These are phyloP conservation scores for Acanthamoeba castellanii DNA, from an alignment of 208 protist genomes.

Conservation along the genomic window DNA sequence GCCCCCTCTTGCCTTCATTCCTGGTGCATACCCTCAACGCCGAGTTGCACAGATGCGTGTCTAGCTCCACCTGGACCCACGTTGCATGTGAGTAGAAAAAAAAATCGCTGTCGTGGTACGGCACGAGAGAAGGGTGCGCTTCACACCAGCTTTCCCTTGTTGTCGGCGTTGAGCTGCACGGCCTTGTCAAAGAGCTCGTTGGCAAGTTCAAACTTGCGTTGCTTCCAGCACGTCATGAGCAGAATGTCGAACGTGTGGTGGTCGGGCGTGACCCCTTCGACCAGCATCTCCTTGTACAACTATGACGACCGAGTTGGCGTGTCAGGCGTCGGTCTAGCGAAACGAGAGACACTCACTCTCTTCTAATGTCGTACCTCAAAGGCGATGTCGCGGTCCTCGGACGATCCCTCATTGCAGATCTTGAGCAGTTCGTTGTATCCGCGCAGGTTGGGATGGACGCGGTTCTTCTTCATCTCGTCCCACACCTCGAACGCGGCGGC, in stretches of 20 bases:
- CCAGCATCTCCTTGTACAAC: slow-evolving; percentile 69
- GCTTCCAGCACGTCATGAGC: slow-evolving; percentile 53
- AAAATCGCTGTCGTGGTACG: background rate
- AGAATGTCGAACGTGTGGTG: slow-evolving; percentile 69
- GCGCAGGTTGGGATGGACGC: background rate
- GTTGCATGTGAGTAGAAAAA: too few species aligned
- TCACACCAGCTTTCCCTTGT: background rate
- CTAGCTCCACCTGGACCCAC: background rate
- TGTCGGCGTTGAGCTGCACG: background rate
- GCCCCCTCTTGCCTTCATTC: background rate
- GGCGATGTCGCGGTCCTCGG: slow-evolving; percentile 7
- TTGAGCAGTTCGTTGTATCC: slow-evolving; percentile 64
- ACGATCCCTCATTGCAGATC: slow-evolving; percentile 17
- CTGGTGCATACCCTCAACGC: slow-evolving; percentile 59
- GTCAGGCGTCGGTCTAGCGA: background rate
- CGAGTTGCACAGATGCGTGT: slow-evolving; percentile 72
- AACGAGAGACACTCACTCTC: background rate
- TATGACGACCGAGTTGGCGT: background rate
- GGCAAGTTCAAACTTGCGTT: background rate
- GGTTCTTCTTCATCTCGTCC: slow-evolving; percentile 64
- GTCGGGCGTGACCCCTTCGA: slow-evolving; percentile 36
- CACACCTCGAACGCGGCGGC: slow-evolving; percentile 55
- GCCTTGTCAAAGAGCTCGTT: slow-evolving; percentile 65
- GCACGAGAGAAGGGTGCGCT: background rate
- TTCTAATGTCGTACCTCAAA: background rate